Base-by-base conservation (phyloP, 2,329 filamentous ascomycete species). In the Penicillium digitatum region DNA sequence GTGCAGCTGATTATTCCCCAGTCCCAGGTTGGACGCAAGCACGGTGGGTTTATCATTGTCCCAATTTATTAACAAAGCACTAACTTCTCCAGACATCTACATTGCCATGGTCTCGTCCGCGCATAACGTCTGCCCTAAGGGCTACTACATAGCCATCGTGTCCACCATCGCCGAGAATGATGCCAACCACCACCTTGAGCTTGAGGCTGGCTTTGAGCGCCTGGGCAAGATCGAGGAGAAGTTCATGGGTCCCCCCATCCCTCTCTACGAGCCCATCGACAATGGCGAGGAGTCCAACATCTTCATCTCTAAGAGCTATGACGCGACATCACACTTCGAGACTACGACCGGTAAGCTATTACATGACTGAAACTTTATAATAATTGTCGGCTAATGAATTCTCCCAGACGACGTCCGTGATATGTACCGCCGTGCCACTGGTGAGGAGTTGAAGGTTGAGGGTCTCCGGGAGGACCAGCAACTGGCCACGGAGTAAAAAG, bases 241-340 rank as follows among this genome's bases (percentile, higher is more conserved):
- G 75, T 99, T 97, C 78, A 91, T 96, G 88, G 89, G 90, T 26
- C 79, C 90, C 29, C 90, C 94, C 18, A 96, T 96, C 63, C 92
- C 94, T 50, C 82, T 99, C 58, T 97, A 96, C 75, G 91, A 95
- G 77, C 95, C 94, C 22, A 74, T 93, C 46, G 88, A 90, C 69
- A 84, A 87, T 69, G 94, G 94, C 61, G 81, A 79, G 65, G 88
- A 86, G 66, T 92, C 96, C 80, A 92, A 92, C 76, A 87, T 99
- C 74, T 99, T 91, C 80, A 91, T 99, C 73, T 96, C 91, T 69
- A 96, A 95, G 86, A 96, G 90, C 80, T 99, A 99, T 77, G 95
- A 99, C 70, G 90, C 95, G 50, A 95, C 89, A 62, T 95, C 89
- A 74, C 94, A 99, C 81, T 99, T 99, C 70, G 94, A 99, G 84